Conservation (phyloP, 805 yeast genomes). For the Candida vaughaniae region DNA sequence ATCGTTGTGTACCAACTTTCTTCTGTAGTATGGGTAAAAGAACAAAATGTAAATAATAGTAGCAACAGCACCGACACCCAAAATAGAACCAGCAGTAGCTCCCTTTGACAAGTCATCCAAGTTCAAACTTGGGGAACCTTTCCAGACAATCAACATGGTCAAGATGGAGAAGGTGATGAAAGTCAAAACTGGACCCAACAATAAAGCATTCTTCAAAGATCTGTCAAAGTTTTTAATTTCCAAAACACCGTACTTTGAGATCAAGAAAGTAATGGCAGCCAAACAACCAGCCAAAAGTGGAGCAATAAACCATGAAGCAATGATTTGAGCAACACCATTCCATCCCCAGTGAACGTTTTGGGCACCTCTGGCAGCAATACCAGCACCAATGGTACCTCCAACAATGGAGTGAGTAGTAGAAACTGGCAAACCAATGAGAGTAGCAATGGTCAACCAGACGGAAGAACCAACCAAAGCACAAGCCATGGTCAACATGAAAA, state of each 20-base stretch:
- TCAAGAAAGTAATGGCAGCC: conserved; percentile 56
- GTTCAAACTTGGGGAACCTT: conserved; percentile 70
- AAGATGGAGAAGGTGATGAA: conserved; percentile 59
- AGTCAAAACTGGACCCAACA: conserved; percentile 59
- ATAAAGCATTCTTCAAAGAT: conserved; percentile 54
- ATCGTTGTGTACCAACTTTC: conserved; percentile 60
- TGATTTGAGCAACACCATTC: conserved; percentile 68
- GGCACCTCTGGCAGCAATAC: conserved; percentile 70
- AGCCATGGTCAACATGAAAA: conserved; percentile 72
- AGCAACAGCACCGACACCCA: conserved; percentile 66
- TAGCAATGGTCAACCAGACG: conserved; percentile 66
- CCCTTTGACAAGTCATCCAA: conserved; percentile 52
- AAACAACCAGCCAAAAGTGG: conserved; percentile 67
- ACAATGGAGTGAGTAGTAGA: conserved; percentile 80
- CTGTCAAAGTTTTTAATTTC: conserved; percentile 48
- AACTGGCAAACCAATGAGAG: conserved; percentile 70
- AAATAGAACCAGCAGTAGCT: conserved; percentile 55
- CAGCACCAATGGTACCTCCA: conserved; percentile 73
- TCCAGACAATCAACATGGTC: conserved; percentile 78
- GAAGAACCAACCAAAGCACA: conserved; percentile 77
- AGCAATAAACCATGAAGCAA: conserved; percentile 81
- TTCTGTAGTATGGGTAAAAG: conserved; percentile 59
- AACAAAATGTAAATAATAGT: conserved; percentile 49
- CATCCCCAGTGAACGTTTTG: conserved; percentile 69
- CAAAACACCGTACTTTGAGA: conserved; percentile 59